Conservation (phyloP, 2,329 filamentous ascomycete species). For the Diplodia seriata region DNA sequence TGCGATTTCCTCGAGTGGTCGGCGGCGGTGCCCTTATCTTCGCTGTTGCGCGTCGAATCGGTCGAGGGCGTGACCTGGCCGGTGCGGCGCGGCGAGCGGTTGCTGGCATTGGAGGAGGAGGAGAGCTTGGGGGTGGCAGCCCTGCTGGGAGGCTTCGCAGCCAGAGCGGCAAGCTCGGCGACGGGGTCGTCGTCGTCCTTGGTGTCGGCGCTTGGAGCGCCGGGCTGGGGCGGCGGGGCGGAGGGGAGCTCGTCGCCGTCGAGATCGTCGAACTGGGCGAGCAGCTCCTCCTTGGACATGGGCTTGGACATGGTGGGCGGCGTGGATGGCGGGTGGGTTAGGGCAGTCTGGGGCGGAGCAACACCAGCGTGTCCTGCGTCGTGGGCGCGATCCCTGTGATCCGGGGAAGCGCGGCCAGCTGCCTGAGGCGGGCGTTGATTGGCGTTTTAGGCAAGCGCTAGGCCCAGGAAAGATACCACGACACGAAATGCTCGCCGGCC, state of each 20-base stretch:
- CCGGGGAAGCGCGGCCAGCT: constrained; percentile 17
- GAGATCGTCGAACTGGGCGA: constrained; percentile 55
- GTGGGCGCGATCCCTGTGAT: constrained; percentile 22
- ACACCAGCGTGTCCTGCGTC: neutral
- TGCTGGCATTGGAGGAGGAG: constrained; percentile 53
- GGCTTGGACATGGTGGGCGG: constrained; percentile 47
- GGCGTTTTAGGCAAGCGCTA: constrained; percentile 19
- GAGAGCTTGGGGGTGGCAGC: constrained; percentile 80
- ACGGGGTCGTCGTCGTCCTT: constrained; percentile 72
- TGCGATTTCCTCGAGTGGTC: constrained; percentile 70
- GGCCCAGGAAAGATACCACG: constrained; percentile 9
- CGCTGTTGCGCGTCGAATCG: constrained; percentile 54
- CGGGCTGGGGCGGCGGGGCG: constrained; percentile 43
- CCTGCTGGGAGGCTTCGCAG: constrained; percentile 66
- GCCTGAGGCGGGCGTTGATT: constrained; percentile 22
- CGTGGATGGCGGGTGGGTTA: neutral
- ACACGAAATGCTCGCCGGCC: constrained; percentile 30
- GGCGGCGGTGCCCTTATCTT: constrained; percentile 63
- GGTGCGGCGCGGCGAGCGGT: constrained; percentile 41
- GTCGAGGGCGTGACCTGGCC: constrained; percentile 49
- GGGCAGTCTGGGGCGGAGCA: neutral
- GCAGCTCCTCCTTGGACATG: constrained; percentile 53
- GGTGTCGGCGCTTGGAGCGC: constrained; percentile 51
- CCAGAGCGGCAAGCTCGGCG: constrained; percentile 85
- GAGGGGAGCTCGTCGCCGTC: constrained; percentile 43